Conservation (phyloP, 2,329 filamentous ascomycete genomes). For the Scedosporium minutisporum region DNA sequence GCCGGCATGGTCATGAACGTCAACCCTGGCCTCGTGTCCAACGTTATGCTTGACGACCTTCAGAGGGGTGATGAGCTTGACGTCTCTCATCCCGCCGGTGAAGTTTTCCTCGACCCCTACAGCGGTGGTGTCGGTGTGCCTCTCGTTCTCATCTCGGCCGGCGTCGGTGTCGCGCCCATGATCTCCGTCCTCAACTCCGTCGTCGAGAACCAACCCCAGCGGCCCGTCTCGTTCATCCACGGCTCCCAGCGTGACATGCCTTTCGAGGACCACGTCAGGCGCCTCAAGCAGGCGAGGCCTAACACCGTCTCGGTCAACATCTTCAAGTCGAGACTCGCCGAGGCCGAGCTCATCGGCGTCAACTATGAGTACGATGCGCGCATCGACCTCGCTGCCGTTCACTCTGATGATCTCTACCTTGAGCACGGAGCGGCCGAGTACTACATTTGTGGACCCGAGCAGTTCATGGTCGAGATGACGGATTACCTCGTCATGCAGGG, state of each 20-base stretch:
- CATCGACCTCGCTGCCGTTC: conserved; percentile 36
- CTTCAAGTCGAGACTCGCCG: conserved; percentile 39
- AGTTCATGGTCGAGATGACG: conserved; percentile 43
- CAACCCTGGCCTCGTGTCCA: conserved; percentile 58
- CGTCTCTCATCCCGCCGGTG: conserved; percentile 56
- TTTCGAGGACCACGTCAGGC: conserved; percentile 42
- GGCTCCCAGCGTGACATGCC: conserved; percentile 41
- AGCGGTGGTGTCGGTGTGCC: conserved; percentile 29
- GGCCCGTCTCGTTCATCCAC: conserved; percentile 50
- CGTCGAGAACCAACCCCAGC: conserved; percentile 29
- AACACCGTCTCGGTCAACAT: conserved; percentile 28
- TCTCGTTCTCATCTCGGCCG: conserved; percentile 52
- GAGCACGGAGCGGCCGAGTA: conserved; percentile 37
- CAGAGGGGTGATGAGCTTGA: conserved; percentile 52
- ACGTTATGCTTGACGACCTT: conserved; percentile 54
- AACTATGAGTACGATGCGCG: conserved; percentile 28
- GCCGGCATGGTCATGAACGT: conserved; percentile 33
- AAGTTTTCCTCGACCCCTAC: conserved; percentile 45
- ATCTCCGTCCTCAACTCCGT: conserved; percentile 51
- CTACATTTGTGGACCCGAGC: conserved; percentile 44
- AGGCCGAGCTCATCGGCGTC: conserved; percentile 32
- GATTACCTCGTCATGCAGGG: conserved; percentile 30
- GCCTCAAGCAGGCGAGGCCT: conserved; percentile 27
- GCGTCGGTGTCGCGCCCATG: conserved; percentile 50
- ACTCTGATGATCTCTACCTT: conserved; percentile 34